phyloP scores from a whole-genome alignment of 31 red algal genomes.

The Endocladia muricata region DNA sequence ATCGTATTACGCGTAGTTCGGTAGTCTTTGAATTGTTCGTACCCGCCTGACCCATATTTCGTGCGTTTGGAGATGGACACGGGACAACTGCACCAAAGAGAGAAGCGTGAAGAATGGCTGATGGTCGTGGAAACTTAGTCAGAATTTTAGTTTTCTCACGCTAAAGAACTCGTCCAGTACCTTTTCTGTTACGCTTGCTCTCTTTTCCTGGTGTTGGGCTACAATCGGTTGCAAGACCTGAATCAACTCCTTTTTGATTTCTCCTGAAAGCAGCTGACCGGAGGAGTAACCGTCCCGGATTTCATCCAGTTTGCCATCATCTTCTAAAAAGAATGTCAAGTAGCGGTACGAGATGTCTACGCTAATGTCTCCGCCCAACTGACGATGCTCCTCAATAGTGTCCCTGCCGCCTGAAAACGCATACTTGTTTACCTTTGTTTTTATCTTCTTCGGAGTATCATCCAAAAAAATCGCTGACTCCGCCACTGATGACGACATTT shows the following conservation, averaged over 20 bases:
- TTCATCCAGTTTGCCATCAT: conserved; percentile 72
- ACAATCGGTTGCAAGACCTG: conserved; percentile 68
- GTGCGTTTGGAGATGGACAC: no score
- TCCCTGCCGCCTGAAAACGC: conserved; percentile 90
- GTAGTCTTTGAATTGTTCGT: neutral
- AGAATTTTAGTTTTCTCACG: conserved; percentile 62
- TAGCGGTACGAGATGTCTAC: conserved; percentile 90
- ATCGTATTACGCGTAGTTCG: conserved; percentile 79
- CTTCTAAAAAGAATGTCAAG: conserved; percentile 86
- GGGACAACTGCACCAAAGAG: no score
- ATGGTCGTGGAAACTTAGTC: no score
- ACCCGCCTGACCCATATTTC: no score
- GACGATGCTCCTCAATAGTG: conserved; percentile 94
- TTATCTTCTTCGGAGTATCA: conserved; percentile 81
- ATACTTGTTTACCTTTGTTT: conserved; percentile 96
- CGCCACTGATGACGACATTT: conserved; percentile 82
- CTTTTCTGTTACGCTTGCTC: conserved; percentile 58
- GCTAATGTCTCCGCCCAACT: conserved; percentile 61
- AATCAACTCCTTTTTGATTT: conserved; percentile 87
- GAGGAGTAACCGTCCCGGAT: conserved; percentile 63
- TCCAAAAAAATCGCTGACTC: conserved; percentile 80
- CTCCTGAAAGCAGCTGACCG: conserved; percentile 87
- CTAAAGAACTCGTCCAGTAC: conserved; percentile 64
- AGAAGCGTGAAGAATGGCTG: no score
- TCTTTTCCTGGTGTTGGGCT: conserved; percentile 54